These are phyloP conservation scores for Leptographium lundbergii DNA, from an alignment of 2,329 filamentous ascomycete species.

Conservation along the genomic window DNA sequence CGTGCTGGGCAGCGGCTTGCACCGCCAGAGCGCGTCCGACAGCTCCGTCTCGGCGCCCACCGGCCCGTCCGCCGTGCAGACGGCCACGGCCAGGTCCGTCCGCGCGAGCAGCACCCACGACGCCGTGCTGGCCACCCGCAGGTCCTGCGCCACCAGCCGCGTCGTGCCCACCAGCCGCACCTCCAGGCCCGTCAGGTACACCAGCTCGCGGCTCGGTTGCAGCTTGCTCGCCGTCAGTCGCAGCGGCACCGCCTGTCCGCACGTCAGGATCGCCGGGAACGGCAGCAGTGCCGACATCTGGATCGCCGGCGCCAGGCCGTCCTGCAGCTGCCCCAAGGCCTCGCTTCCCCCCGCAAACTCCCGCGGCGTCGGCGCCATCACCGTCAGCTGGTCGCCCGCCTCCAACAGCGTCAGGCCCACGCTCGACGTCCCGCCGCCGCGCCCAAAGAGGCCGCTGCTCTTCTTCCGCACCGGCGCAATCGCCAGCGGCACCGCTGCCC, in stretches of 20 bases:
- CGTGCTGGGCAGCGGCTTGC: slow-evolving; percentile 63
- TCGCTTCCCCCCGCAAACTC: no score
- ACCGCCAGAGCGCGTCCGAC: slow-evolving; percentile 60
- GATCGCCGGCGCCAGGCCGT: not conserved
- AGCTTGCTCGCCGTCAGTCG: slow-evolving; percentile 69
- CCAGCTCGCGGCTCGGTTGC: slow-evolving; percentile 51
- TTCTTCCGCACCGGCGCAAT: slow-evolving; percentile 27
- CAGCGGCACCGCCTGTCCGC: slow-evolving; percentile 74
- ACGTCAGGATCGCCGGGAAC: slow-evolving; percentile 77
- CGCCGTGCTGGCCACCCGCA: slow-evolving; percentile 55
- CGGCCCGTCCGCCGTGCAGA: slow-evolving; percentile 47
- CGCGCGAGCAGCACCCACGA: slow-evolving; percentile 66
- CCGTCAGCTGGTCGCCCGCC: not conserved
- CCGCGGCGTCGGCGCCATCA: not conserved
- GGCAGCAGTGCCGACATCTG: slow-evolving; percentile 60
- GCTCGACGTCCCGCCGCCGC: not conserved
- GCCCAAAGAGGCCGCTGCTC: slow-evolving; percentile 28
- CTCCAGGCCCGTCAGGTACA: slow-evolving; percentile 69
- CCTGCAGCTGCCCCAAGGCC: not conserved
- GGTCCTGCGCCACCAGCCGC: slow-evolving; percentile 63
- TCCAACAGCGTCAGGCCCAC: not conserved
- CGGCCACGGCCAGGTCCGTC: slow-evolving; percentile 56
- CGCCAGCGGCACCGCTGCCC: slow-evolving; percentile 16
- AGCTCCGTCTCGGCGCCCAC: slow-evolving; percentile 57
- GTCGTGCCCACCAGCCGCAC: slow-evolving; percentile 74